phyloP scores from a whole-genome alignment of 2,329 filamentous ascomycete species.

The Pyrenophora teres region DNA sequence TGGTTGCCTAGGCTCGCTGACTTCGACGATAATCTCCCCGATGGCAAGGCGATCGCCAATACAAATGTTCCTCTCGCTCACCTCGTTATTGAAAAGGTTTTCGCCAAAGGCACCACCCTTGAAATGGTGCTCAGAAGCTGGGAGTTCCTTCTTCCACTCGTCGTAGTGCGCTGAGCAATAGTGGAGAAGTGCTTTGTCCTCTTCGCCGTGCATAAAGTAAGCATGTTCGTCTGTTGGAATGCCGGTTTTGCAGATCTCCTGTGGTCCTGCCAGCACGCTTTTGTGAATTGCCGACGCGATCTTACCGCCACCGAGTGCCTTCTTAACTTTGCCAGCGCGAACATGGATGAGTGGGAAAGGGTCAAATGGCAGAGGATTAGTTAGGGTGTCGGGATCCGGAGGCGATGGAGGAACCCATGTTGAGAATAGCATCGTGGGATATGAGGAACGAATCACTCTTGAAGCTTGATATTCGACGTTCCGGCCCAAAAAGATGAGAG shows the following conservation, averaged over 20 bases:
- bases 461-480: not conserved
- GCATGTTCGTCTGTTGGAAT: conserved; percentile 67
- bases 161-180: conserved; percentile 66
- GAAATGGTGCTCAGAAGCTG: conserved; percentile 58
- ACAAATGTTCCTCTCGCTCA: conserved; percentile 69
- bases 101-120: conserved; percentile 66
- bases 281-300: conserved; percentile 63
- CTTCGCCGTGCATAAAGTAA: conserved; percentile 64
- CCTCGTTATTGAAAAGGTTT: conserved; percentile 62
- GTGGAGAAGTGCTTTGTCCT: conserved; percentile 66
- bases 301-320: conserved; percentile 57
- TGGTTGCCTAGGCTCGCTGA: conserved; percentile 65
- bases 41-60: conserved; percentile 66
- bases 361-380: conserved; percentile 30
- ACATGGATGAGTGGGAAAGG: conserved; percentile 61
- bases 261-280: conserved; percentile 48
- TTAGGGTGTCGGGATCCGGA: conserved; percentile 26
- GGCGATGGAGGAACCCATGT: conserved; percentile 29
- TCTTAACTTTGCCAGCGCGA: conserved; percentile 62
- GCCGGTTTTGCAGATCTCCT: conserved; percentile 56
- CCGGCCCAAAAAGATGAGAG: no score
- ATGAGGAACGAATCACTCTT: no score
- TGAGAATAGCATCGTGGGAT: conserved; percentile 18
- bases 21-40: conserved; percentile 58
- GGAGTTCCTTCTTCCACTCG: conserved; percentile 60